A percentile compares a stretch with the other conserved stretches of the same genome.
These are phyloP conservation scores for Podila epigama DNA, from an alignment of 192 early-diverging fungal species.

Conservation along the genomic window DNA sequence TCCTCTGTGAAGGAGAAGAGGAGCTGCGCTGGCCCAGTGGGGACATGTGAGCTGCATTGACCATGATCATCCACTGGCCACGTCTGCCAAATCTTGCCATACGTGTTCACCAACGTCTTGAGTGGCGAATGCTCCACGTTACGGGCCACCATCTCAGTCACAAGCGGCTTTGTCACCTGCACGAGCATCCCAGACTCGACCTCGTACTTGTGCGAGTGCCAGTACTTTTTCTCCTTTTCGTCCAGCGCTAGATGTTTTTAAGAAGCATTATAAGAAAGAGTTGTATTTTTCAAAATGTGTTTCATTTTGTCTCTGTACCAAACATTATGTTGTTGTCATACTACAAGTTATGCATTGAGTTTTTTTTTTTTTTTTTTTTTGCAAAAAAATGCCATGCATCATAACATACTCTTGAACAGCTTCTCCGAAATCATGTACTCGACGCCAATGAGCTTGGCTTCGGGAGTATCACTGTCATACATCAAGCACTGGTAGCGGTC, in stretches of 20 bases:
- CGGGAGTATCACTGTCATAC: constrained; percentile 49
- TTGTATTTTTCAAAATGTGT: background rate
- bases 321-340: too few relatives aligned
- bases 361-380: background rate
- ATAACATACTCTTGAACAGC: constrained; percentile 52
- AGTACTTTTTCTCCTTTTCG: constrained; percentile 60
- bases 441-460: constrained; percentile 60
- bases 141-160: constrained; percentile 32
- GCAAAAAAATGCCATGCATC: background rate
- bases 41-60: constrained; percentile 26
- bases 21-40: constrained; percentile 54
- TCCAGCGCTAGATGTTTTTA: constrained; percentile 21
- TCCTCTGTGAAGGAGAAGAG: constrained; percentile 53
- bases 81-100: constrained; percentile 58
- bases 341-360: too few relatives aligned
- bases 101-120: constrained; percentile 47
- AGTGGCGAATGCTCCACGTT: constrained; percentile 44
- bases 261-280: background rate
- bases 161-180: constrained; percentile 30
- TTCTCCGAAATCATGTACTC: constrained; percentile 67
- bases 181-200: constrained; percentile 54
- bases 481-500: constrained; percentile 65
- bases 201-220: constrained; percentile 68
- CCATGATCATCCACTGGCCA: constrained; percentile 63
- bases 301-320: too few relatives aligned